Evolutionary conservation across 768 basidiomycete species (phyloP).

Genomic region (Pilatotrama ljubarskyi): DNA sequence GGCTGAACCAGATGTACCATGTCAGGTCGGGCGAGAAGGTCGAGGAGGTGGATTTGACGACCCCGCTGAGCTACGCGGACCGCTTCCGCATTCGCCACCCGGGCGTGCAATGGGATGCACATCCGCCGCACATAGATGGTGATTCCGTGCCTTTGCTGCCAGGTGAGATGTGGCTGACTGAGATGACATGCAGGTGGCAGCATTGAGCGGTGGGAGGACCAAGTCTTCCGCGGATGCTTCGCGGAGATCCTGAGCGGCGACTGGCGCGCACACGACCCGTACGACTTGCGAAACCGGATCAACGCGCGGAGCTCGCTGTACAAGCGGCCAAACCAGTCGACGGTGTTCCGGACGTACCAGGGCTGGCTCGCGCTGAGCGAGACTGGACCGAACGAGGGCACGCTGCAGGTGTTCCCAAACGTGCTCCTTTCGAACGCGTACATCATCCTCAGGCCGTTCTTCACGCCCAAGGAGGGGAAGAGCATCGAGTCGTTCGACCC

Average conservation of each 20-base stretch:
- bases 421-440: conserved; percentile 69
- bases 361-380: conserved; percentile 77
- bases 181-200: conserved; percentile 52
- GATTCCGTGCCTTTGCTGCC: background rate
- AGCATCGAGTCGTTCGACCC: conserved; percentile 32
- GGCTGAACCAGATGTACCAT: conserved; percentile 68
- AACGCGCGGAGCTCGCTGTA: conserved; percentile 65
- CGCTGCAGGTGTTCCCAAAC: conserved; percentile 67
- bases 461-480: conserved; percentile 46
- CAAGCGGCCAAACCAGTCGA: conserved; percentile 48
- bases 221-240: conserved; percentile 57
- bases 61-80: conserved; percentile 71
- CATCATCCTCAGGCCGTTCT: conserved; percentile 75
- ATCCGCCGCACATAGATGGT: conserved; percentile 57
- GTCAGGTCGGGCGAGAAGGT: conserved; percentile 36
- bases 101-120: conserved; percentile 53
- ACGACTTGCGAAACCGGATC: conserved; percentile 58
- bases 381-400: conserved; percentile 69
- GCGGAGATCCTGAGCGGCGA: conserved; percentile 58
- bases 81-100: conserved; percentile 73
- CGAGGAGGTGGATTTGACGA: conserved; percentile 59
- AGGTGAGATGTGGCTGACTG: conserved; percentile 1
- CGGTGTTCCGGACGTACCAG: conserved; percentile 56
- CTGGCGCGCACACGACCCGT: conserved; percentile 69
- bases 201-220: conserved; percentile 77